Evolutionary conservation across 345 rosid species (phyloP), one percentile per base, ranked within the genome.

Genomic region (Moringa oleifera): DNA sequence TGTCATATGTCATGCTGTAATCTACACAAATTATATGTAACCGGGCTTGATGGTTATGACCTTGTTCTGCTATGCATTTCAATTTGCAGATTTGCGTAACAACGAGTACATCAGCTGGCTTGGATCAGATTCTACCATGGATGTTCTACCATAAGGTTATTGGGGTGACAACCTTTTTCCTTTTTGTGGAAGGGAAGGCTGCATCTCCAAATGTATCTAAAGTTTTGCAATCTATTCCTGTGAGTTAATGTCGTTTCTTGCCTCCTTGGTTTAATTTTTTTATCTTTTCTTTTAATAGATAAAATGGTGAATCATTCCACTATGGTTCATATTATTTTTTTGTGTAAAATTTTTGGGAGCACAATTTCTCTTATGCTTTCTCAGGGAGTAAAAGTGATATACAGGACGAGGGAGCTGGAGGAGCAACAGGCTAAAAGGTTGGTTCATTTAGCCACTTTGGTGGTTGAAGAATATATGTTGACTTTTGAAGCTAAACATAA

Each of bases 51-150:
- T 28, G n/a, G 4, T 31, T 18, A 28, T 33, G 23, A 53, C 56
- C 69, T 69, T 51, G 16, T 74, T 50, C 17, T 51, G 22, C 19
- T 57, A 53, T 54, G 57, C 33, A 55, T 52, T 52, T 69, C 52
- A 9, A 24, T 62, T 49, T 46, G 46, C 75, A 94, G 99, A 86
- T 94, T 70, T 83, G 88, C 63, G 71, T 94, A 51, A 90, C 96
- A 46, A 85, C 96, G 28, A 94, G 97, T 58, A 93, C 95, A 51
- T 93, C 99, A 23, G 99, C 96, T 24, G 92, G 96, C 60, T 82
- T 93, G 72, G 96, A 85, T 20, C 99, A 93, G 86, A 90, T 84
- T 75, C 77, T 93, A 53, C 98, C 98, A 23, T 93, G 98, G 98
- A 85, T 93, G 82, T 90, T 88, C 66, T 90, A 86, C 78, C 99